Percentiles rank a stretch among this genome's conserved stretches.
Conservation (phyloP, 2,329 filamentous ascomycete genomes). For the Aspergillus chevalieri region DNA sequence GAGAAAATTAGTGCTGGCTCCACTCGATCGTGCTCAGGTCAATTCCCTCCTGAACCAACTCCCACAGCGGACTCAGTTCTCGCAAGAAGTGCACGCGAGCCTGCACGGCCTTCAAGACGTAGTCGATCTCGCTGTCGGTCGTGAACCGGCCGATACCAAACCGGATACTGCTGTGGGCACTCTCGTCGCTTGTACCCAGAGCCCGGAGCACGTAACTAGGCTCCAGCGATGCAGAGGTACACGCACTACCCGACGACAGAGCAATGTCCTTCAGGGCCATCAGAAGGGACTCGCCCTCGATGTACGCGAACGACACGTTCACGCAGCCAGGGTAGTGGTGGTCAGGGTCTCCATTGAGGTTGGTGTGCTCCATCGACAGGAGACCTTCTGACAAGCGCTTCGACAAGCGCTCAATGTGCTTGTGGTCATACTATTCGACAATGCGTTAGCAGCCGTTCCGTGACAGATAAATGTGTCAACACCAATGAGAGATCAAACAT, state of each 20-base stretch:
- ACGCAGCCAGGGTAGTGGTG: constrained; percentile 94
- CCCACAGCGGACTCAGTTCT: constrained; percentile 93
- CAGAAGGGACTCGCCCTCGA: constrained; percentile 93
- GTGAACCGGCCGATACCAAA: constrained; percentile 98
- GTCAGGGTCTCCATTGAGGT: constrained; percentile 76
- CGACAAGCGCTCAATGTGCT: constrained; percentile 75
- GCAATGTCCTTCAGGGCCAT: constrained; percentile 99
- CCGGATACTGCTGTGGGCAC: constrained; percentile 92
- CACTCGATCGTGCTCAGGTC: constrained; percentile 96
- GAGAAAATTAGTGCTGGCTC: constrained; percentile 65
- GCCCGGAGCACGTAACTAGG: constrained; percentile 94
- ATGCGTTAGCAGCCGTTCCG: constrained; percentile 4
- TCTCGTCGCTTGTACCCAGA: constrained; percentile 93
- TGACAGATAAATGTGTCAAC: not conserved
- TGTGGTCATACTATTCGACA: constrained; percentile 72
- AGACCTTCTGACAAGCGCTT: constrained; percentile 78
- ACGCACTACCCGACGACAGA: constrained; percentile 90
- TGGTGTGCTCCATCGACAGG: constrained; percentile 83
- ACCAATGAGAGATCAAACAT: constrained; percentile 8
- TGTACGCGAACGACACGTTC: constrained; percentile 96
- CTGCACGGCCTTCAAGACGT: constrained; percentile 87
- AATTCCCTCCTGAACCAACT: constrained; percentile 93
- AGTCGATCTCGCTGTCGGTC: constrained; percentile 91
- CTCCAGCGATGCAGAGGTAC: constrained; percentile 92
- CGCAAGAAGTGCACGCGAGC: constrained; percentile 88